These are phyloP conservation scores for Paramyrothecium roridum DNA, from an alignment of 2,329 filamentous ascomycete genomes.

Conservation along the genomic window DNA sequence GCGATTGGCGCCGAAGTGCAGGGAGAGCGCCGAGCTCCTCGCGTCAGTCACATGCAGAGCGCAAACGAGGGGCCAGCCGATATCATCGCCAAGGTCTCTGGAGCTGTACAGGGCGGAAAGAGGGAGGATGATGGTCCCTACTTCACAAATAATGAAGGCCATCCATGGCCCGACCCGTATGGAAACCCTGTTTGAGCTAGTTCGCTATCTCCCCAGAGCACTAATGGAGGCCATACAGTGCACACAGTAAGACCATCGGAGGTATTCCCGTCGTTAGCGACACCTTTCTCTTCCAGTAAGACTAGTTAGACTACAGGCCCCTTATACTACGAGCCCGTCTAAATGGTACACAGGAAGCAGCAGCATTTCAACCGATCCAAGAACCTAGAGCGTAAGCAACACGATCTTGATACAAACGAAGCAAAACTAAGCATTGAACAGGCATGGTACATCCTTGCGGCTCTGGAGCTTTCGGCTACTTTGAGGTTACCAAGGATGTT, in stretches of 20 bases:
- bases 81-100: slow-evolving; percentile 48
- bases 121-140: slow-evolving; percentile 46
- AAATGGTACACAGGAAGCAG: slow-evolving; percentile 32
- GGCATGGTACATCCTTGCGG: slow-evolving; percentile 32
- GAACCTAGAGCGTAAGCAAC: slow-evolving; percentile 37
- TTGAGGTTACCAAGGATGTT: slow-evolving; percentile 45
- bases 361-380: slow-evolving; percentile 56
- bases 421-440: not conserved
- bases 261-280: slow-evolving; percentile 49
- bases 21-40: slow-evolving; percentile 32
- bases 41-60: slow-evolving; percentile 36
- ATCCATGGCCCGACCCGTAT: slow-evolving; percentile 45
- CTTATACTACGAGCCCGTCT: not conserved
- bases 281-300: slow-evolving; percentile 43
- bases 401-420: not conserved
- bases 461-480: slow-evolving; percentile 35
- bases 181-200: slow-evolving; percentile 6
- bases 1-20: slow-evolving; percentile 33
- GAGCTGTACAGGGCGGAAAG: slow-evolving; percentile 40
- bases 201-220: not conserved
- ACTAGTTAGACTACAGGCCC: not conserved
- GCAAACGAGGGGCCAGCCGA: slow-evolving; percentile 50
- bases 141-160: slow-evolving; percentile 53
- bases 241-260: slow-evolving; percentile 50
- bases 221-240: not conserved